Evolutionary conservation across 495 filamentous ascomycete species (phyloP).

Genomic region (Copromyces sp.): DNA sequence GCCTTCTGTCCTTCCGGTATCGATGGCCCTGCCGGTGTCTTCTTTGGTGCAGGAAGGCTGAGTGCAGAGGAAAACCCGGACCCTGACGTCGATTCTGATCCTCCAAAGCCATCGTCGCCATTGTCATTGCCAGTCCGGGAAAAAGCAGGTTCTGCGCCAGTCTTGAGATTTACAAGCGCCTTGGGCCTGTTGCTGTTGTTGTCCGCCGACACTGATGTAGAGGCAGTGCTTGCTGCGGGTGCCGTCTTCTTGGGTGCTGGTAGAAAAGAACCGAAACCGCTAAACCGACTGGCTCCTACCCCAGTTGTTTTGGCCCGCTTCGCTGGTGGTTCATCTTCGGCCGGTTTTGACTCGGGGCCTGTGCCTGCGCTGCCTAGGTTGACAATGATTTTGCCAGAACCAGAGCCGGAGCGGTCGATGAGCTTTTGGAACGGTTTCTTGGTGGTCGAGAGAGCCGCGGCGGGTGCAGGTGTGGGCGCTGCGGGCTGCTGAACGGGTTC

Average conservation of each 20-base stretch:
- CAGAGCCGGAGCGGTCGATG: conserved; percentile 65
- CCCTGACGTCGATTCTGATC: conserved; percentile 5
- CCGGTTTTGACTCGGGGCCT: conserved; percentile 11
- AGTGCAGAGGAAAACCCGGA: conserved; percentile 4
- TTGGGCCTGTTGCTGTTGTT: conserved; percentile 30
- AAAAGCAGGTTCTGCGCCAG: conserved; percentile 68
- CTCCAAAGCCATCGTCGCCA: conserved; percentile 12
- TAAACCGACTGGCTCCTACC: conserved; percentile 42
- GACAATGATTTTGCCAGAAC: conserved; percentile 57
- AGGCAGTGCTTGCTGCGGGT: conserved; percentile 10
- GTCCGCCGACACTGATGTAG: background rate
- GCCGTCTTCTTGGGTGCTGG: conserved; percentile 66
- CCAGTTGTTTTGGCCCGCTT: conserved; percentile 57
- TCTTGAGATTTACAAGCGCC: conserved; percentile 61
- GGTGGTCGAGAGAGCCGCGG: conserved; percentile 23
- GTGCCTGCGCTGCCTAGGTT: conserved; percentile 45
- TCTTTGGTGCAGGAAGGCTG: conserved; percentile 18
- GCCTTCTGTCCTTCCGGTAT: conserved; percentile 38
- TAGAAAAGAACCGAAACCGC: conserved; percentile 77
- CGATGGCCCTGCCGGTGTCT: conserved; percentile 21
- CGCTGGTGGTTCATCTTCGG: conserved; percentile 51
- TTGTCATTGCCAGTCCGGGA: conserved; percentile 41
- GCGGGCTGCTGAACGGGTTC: conserved; percentile 43
- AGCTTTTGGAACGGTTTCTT: conserved; percentile 59
- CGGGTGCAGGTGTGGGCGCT: conserved; percentile 10